Evolutionary conservation across 306 rosid genomes (phyloP).

Genomic region (Pterocarpus macrocarpus): DNA sequence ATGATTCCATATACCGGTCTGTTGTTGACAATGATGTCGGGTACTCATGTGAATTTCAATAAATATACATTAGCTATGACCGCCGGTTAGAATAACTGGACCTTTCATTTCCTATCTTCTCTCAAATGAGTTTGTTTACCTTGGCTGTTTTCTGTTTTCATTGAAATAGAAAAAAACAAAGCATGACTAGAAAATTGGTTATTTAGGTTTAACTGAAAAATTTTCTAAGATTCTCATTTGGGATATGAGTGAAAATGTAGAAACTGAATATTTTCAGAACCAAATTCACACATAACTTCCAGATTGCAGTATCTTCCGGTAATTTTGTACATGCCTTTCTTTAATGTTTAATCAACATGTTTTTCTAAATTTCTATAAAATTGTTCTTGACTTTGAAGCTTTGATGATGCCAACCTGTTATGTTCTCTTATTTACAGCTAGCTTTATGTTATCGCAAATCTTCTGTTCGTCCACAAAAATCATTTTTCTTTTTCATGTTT

Average conservation of each 20-base stretch:
- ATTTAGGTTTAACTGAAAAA: neutral
- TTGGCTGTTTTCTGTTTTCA: conserved; percentile 17
- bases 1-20: neutral
- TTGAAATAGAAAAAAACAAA: neutral
- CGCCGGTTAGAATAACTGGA: conserved; percentile 22
- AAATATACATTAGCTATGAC: neutral
- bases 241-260: neutral
- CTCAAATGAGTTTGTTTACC: neutral
- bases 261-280: conserved; percentile 16
- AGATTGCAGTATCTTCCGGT: conserved; percentile 9
- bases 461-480: conserved; percentile 35
- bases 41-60: conserved; percentile 28
- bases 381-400: conserved; percentile 7
- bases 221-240: conserved; percentile 28
- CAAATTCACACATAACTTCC: conserved; percentile 9
- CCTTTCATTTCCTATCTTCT: conserved; percentile 1
- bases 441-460: conserved; percentile 19
- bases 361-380: neutral
- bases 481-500: conserved; percentile 29
- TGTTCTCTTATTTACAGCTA: conserved; percentile 26
- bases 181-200: neutral
- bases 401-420: neutral
- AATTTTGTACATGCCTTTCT: conserved; percentile 17
- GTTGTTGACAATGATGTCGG: conserved; percentile 31
- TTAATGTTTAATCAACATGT: neutral